These are phyloP conservation scores for Salix arbutifolia DNA, from an alignment of 345 rosid genomes.

Conservation along the genomic window DNA sequence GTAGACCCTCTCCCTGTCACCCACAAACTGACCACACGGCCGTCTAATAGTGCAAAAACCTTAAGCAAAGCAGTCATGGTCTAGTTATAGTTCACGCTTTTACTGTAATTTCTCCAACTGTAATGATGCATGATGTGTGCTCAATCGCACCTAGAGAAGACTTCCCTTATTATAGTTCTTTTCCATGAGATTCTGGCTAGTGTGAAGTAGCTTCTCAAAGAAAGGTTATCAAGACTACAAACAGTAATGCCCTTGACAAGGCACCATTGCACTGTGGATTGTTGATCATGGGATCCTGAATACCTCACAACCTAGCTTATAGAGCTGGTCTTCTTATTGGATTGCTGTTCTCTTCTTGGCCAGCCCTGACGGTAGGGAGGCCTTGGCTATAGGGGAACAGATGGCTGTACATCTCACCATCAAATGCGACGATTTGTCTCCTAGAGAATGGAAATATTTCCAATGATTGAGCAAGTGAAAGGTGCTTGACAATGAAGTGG, in stretches of 20 bases:
- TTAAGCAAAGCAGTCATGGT: background rate
- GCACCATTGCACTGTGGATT: constrained; percentile 20
- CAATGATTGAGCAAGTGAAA: background rate
- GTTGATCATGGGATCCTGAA: background rate
- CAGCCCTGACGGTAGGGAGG: constrained; percentile 16
- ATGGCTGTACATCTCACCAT: constrained; percentile 12
- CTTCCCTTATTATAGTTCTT: constrained; percentile 18
- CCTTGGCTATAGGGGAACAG: constrained; percentile 8
- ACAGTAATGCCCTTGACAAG: constrained; percentile 6
- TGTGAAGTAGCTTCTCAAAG: background rate
- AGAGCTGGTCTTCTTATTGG: constrained; percentile 4
- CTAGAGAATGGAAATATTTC: constrained; percentile 7
- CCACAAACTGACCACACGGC: background rate
- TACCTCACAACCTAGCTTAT: background rate
- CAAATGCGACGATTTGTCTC: constrained; percentile 12
- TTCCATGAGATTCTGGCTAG: background rate
- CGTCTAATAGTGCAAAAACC: background rate
- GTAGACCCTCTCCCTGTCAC: constrained; percentile 15
- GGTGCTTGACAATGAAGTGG: constrained; percentile 10
- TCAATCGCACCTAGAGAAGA: constrained; percentile 16
- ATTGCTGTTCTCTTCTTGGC: constrained; percentile 20
- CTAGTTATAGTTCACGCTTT: constrained; percentile 1
- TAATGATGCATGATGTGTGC: constrained; percentile 20
- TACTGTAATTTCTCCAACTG: constrained; percentile 10
- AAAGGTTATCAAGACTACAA: constrained; percentile 6